A percentile compares a stretch with the other conserved stretches of the same genome.
Evolutionary conservation across 169 alveolate genomes (phyloP).

Genomic region (Plasmodium malariae): DNA sequence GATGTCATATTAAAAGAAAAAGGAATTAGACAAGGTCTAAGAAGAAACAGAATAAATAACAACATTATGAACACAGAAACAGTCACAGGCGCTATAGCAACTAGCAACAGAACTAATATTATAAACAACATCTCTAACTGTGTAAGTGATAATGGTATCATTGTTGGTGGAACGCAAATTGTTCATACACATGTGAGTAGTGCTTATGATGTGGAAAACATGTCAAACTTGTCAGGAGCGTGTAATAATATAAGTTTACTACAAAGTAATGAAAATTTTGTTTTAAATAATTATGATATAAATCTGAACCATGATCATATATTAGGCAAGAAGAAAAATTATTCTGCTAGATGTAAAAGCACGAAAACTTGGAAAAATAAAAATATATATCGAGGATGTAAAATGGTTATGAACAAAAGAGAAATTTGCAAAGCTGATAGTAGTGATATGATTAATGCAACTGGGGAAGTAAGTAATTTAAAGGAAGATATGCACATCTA

Average conservation of each 20-base stretch:
- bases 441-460: no score
- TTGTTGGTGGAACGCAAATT: background rate
- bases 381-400: no score
- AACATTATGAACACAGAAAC: background rate
- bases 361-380: background rate
- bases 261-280: background rate
- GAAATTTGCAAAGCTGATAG: no score
- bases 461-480: no score
- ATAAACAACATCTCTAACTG: background rate
- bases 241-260: background rate
- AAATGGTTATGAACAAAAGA: no score
- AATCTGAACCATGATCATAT: background rate
- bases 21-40: background rate
- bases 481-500: no score
- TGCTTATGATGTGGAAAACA: background rate
- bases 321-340: background rate
- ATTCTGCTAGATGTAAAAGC: conserved; percentile 4
- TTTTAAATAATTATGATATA: background rate
- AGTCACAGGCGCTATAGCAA: background rate
- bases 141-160: background rate
- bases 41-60: background rate
- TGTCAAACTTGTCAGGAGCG: background rate
- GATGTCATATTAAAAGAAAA: background rate
- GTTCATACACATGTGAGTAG: background rate
- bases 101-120: background rate